Base-by-base conservation (phyloP, 805 yeast species). In the Ogataea methanolica region DNA sequence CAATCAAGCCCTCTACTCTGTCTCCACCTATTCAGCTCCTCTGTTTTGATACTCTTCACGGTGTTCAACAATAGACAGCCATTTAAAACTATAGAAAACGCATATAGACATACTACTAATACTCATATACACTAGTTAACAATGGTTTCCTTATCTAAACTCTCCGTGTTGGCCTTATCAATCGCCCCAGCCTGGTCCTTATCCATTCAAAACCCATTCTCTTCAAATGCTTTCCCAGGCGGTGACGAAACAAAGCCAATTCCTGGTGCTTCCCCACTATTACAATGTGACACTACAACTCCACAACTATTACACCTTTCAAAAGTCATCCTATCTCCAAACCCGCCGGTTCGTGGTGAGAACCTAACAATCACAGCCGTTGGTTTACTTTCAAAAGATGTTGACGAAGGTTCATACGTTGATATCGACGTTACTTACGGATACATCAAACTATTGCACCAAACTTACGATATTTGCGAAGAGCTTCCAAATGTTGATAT, bases 371-470 rank as follows among this genome's bases (percentile, higher is more conserved):
- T 94, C 47, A 62, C 75, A 19, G 99, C 97, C 2, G 65, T 72
- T 5, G 99, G 97, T 3, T 63, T 63, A 35, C 68, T 92, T 44
- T 50, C 70, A 21, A 63, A 74, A 43, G 72, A 72, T 8, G 71
- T 94, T 35, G 79, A 66, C 29, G 92, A 88, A 17, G 99, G 99
- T 33, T 88, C 98, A 0, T 94, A 91, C 60, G 95, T 94, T 43
- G 97, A 91, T 56, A 92, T 94, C 29, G 95, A 89, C 56, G 98
- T 94, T 19, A 78, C 87, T 55, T 85, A 90, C 60, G 99, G 98
- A 6, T 91, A 86, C 70, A 91, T 94, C 68, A 86, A 86, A 57
- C 75, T 94, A 48, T 70, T 94, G 45, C 85, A 88, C 58, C 92
- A 90, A 64, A 88, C 95, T n/a, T 87, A 84, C 65, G 98, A 94